These are phyloP conservation scores for Conoideocrella luteorostrata DNA, from an alignment of 2,329 filamentous ascomycete species.

Conservation along the genomic window DNA sequence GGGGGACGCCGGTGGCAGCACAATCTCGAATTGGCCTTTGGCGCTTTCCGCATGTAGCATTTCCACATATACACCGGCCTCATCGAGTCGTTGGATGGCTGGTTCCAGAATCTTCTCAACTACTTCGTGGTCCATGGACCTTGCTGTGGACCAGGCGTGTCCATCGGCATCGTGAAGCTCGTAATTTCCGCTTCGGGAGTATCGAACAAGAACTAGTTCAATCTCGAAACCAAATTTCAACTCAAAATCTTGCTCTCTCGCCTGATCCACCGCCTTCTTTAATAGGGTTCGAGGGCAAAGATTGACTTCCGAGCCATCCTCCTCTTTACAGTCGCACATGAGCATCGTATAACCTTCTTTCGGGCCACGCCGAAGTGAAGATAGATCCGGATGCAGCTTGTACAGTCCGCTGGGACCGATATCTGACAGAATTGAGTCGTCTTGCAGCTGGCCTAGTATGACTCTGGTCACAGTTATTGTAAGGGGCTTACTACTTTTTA, in stretches of 20 bases:
- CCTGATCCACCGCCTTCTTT: slow-evolving; percentile 43
- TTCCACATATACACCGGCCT: slow-evolving; percentile 59
- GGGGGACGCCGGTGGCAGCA: slow-evolving; percentile 57
- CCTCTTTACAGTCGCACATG: slow-evolving; percentile 58
- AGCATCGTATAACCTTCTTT: slow-evolving; percentile 57
- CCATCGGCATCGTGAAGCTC: slow-evolving; percentile 47
- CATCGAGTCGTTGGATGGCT: slow-evolving; percentile 54
- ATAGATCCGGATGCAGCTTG: slow-evolving; percentile 58
- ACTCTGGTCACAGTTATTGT: slow-evolving; percentile 58
- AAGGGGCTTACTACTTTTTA: slow-evolving; percentile 37
- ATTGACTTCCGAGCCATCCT: slow-evolving; percentile 40
- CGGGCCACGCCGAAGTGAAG: slow-evolving; percentile 53
- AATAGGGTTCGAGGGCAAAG: slow-evolving; percentile 64
- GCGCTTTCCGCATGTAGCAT: slow-evolving; percentile 71
- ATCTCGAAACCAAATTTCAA: slow-evolving; percentile 75
- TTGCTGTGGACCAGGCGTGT: slow-evolving; percentile 66
- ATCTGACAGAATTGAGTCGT: slow-evolving; percentile 51
- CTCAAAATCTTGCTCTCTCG: slow-evolving; percentile 45
- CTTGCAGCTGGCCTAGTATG: slow-evolving; percentile 60
- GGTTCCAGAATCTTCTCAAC: slow-evolving; percentile 56
- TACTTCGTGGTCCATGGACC: slow-evolving; percentile 52
- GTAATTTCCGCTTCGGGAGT: slow-evolving; percentile 27
- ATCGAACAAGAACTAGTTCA: slow-evolving; percentile 65
- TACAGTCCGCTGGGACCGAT: slow-evolving; percentile 58
- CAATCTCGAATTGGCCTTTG: slow-evolving; percentile 70